Percentiles rank a stretch among this genome's conserved stretches.
phyloP scores from a whole-genome alignment of 768 basidiomycete genomes.

The Trametes meyenii region DNA sequence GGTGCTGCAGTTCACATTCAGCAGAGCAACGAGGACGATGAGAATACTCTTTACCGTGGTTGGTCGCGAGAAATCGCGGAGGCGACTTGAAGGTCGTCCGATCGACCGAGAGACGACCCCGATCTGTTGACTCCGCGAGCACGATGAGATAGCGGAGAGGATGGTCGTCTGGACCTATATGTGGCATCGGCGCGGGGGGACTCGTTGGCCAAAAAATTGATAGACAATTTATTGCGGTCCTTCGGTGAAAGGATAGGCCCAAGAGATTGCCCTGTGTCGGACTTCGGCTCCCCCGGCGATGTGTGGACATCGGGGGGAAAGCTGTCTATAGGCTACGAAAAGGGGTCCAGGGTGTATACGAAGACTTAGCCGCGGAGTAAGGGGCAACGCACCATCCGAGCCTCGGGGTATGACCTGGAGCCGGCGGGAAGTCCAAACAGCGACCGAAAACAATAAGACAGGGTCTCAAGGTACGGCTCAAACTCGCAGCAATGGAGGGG shows the following conservation, averaged over 20 bases:
- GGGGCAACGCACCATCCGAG: constrained; percentile 1
- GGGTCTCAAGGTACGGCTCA: not conserved
- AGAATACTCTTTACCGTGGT: constrained; percentile 22
- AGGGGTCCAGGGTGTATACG: not conserved
- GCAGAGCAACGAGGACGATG: not conserved
- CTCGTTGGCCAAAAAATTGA: constrained; percentile 18
- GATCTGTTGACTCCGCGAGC: constrained; percentile 17
- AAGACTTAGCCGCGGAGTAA: no score
- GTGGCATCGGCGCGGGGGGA: constrained; percentile 2
- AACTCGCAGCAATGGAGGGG: not conserved
- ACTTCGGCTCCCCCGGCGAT: constrained; percentile 1
- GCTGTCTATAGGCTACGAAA: constrained; percentile 3
- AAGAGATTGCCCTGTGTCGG: not conserved
- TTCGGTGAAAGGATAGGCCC: constrained; percentile 15
- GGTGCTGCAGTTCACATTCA: constrained; percentile 32
- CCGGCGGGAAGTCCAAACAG: not conserved
- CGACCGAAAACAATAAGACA: not conserved
- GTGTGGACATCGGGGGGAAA: constrained; percentile 3
- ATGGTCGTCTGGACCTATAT: not conserved
- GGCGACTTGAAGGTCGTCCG: constrained; percentile 13
- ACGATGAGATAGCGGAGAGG: constrained; percentile 17
- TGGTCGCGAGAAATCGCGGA: constrained; percentile 15
- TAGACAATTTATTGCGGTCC: constrained; percentile 22
- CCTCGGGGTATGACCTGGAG: not conserved
- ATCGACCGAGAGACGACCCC: not conserved